Evolutionary conservation across 1,139 yeast genomes (phyloP), one percentile per base, ranked within the genome.

Genomic region (Scheffersomyces quercinus): DNA sequence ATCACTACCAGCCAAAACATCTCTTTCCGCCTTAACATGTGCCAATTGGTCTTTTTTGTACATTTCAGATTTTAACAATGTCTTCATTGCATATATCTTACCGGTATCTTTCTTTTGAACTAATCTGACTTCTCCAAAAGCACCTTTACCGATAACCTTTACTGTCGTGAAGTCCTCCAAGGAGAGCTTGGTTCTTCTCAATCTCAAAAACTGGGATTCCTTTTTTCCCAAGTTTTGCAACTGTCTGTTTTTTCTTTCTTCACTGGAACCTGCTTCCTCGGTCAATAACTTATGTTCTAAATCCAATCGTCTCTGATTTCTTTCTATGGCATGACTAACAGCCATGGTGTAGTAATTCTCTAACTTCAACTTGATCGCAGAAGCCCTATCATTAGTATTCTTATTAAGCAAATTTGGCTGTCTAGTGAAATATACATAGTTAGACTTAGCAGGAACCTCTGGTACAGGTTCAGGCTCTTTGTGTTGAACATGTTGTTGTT

Each of bases 21-120:
- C 95, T 67, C 95, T 81, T 65, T 86, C 95, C 0, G 95, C 93
- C 56, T 85, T 85, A 29, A 86, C 95, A 59, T 86, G 95, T 0
- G 93, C 93, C 48, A 86, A 67, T 64, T 86, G 95, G 58, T 86
- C 95, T 53, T 85, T 85, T 57, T 85, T 85, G 62, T 84, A 85
- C 95, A 86, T 86, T 66, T 86, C 95, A 33, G 85, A 79, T 61
- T 86, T 86, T 48, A 86, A 67, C 45, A 86, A 67, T 1, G 93
- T 86, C 63, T 86, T 86, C 95, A 86, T 86, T 9, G 95, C 95
- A 65, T 85, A 86, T 13, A 86, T 85, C 60, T 86, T 86, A 41
- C 95, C 95, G 1, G 91, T 85, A 59, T 86, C 93, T 48, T 70
- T 77, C 70, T 86, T 86, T 62, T 86, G 95, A n/a, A 85, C 95